These are phyloP conservation scores for Microstegium vimineum DNA, from an alignment of 176 grass and related monocot genomes.

Conservation along the genomic window DNA sequence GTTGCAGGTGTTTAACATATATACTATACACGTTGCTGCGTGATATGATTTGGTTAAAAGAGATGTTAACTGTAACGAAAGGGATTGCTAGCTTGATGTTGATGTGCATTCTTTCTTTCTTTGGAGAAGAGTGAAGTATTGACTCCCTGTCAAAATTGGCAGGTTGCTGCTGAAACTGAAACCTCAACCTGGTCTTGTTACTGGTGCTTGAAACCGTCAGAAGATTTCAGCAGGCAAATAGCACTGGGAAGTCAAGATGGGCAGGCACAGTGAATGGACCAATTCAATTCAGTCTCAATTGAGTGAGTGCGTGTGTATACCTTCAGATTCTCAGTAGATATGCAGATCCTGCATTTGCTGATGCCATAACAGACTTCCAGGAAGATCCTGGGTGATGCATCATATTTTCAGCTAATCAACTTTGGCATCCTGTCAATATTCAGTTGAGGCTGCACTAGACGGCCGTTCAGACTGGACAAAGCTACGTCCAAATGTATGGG, in stretches of 20 bases:
- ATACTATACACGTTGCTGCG: too few relatives aligned
- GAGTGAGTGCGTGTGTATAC: too few relatives aligned
- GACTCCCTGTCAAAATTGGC: background rate
- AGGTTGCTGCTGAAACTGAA: too few relatives aligned
- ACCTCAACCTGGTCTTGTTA: too few relatives aligned
- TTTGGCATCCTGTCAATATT: background rate
- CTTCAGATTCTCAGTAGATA: too few relatives aligned
- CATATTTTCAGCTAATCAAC: background rate
- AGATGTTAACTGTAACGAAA: background rate
- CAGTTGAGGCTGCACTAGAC: background rate
- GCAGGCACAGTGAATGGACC: background rate
- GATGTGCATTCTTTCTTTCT: background rate
- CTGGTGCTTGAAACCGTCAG: background rate
- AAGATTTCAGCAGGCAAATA: background rate
- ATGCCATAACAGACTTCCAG: too few relatives aligned
- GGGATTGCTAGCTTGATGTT: background rate
- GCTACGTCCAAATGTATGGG: too few relatives aligned
- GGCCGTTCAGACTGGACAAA: too few relatives aligned
- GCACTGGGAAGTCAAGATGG: background rate
- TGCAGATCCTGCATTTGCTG: too few relatives aligned
- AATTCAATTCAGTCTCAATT: too few relatives aligned
- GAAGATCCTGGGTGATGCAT: too few relatives aligned
- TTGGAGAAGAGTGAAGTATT: background rate
- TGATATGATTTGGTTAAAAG: background rate
- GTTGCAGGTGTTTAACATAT: background rate